Conservation (phyloP, 2,329 filamentous ascomycete genomes). For the Nemania sp. region DNA sequence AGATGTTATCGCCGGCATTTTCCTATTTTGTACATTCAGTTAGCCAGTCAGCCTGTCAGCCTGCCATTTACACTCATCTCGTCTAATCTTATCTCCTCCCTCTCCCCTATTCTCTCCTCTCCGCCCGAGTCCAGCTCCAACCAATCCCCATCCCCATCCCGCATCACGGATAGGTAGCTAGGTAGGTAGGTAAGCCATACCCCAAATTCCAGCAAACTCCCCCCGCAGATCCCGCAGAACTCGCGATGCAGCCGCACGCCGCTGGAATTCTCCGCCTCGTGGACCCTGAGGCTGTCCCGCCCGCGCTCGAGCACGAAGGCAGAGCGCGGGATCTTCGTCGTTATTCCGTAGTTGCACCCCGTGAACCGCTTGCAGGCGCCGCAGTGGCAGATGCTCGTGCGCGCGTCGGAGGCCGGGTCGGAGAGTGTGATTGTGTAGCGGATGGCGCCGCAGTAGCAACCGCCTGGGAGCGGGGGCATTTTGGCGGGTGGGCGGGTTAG, state of each 20-base stretch:
- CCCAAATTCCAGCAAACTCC: conserved; percentile 64
- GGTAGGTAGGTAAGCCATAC: conserved; percentile 47
- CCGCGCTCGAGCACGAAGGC: conserved; percentile 57
- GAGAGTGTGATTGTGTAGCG: conserved; percentile 59
- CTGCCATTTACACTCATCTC: not conserved
- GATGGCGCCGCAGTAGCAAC: conserved; percentile 62
- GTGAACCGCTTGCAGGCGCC: conserved; percentile 66
- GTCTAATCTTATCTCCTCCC: not conserved
- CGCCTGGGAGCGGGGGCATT: conserved; percentile 46
- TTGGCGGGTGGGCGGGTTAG: not conserved
- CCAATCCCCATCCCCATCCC: not conserved
- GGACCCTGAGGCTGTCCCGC: conserved; percentile 53
- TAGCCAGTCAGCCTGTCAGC: no score
- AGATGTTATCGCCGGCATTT: conserved; percentile 47
- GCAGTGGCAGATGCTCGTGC: conserved; percentile 66
- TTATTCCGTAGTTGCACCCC: conserved; percentile 64
- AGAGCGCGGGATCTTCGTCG: conserved; percentile 61
- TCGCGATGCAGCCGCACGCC: conserved; percentile 61
- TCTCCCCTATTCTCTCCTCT: not conserved
- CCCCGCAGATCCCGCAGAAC: conserved; percentile 65
- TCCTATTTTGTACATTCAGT: conserved; percentile 31
- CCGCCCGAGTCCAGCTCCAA: not conserved
- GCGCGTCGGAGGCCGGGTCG: conserved; percentile 58
- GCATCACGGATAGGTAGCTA: not conserved
- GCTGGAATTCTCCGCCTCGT: conserved; percentile 63